A percentile compares a stretch with the other conserved stretches of the same genome.
phyloP scores from a whole-genome alignment of 345 rosid genomes.

The Pseudoturritis turrita region DNA sequence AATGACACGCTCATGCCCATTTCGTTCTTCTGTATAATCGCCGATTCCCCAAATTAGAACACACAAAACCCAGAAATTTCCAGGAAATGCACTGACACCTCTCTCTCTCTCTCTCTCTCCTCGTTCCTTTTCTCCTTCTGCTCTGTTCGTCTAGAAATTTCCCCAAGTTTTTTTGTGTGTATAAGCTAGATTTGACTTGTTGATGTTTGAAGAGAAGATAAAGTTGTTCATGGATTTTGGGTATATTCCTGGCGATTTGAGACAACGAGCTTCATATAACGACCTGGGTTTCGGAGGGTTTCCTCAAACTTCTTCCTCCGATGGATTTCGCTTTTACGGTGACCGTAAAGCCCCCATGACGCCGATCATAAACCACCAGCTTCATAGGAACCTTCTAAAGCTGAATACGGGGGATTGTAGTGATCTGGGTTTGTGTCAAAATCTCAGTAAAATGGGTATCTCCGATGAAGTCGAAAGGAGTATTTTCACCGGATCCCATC shows the following conservation, averaged over 20 bases:
- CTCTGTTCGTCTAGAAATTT: too few relatives aligned
- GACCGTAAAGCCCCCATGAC: neutral
- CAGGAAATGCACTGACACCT: too few relatives aligned
- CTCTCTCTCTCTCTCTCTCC: neutral
- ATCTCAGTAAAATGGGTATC: conserved; percentile 33
- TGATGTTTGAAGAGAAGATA: neutral
- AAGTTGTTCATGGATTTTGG: conserved; percentile 23
- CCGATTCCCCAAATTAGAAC: neutral
- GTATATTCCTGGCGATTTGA: conserved; percentile 20
- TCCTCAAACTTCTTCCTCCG: neutral
- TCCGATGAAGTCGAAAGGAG: conserved; percentile 16
- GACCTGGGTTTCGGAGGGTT: conserved; percentile 17
- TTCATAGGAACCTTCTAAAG: neutral
- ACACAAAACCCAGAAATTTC: neutral
- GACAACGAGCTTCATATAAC: conserved; percentile 7
- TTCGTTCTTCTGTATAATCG: neutral
- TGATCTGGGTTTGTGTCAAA: conserved; percentile 34
- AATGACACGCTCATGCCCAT: too few relatives aligned
- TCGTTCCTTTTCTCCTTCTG: too few relatives aligned
- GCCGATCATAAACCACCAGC: conserved; percentile 16
- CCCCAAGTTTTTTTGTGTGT: too few relatives aligned
- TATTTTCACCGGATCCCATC: conserved; percentile 21
- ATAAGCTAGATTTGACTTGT: neutral
- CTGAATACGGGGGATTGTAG: neutral
- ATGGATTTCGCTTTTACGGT: neutral